Percentiles rank a stretch among this genome's conserved stretches.
Evolutionary conservation across 1,139 yeast species (phyloP).

Genomic region (Magnusiomyces fungicola): DNA sequence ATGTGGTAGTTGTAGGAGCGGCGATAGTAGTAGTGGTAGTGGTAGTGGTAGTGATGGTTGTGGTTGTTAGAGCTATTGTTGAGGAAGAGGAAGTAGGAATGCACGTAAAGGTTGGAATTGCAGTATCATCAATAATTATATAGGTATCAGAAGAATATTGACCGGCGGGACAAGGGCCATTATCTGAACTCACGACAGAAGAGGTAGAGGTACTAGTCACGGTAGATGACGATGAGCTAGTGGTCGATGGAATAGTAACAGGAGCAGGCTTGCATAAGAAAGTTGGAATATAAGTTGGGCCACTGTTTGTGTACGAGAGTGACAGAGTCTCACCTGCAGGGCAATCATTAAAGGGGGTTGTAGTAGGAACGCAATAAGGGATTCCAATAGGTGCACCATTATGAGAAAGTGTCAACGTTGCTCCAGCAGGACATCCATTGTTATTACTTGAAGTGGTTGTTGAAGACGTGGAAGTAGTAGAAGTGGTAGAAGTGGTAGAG

Average conservation of each 20-base stretch:
- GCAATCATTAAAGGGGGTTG: no score
- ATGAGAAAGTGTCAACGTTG: background rate
- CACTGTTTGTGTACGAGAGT: no score
- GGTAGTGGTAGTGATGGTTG: constrained; percentile 15
- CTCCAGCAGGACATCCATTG: background rate
- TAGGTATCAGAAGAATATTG: background rate
- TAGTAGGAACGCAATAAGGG: no score
- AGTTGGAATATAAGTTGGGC: no score
- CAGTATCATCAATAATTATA: constrained; percentile 2
- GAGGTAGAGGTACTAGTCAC: background rate
- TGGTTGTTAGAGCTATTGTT: constrained; percentile 10
- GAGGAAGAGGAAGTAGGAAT: constrained; percentile 9
- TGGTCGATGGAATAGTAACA: no score
- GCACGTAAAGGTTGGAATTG: constrained; percentile 7
- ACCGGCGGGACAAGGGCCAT: background rate
- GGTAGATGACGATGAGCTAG: no score
- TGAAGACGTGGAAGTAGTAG: background rate
- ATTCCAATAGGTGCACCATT: no score
- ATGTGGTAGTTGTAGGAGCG: constrained; percentile 4
- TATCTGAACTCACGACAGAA: background rate
- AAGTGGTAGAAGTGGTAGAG: background rate
- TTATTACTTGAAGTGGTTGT: background rate
- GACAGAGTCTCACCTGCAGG: no score
- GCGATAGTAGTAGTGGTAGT: constrained; percentile 13
- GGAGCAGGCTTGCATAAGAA: no score